A percentile compares a stretch with the other conserved stretches of the same genome.
phyloP scores from a whole-genome alignment of 257 asterid species.

The Solanum ahanhuiri region DNA sequence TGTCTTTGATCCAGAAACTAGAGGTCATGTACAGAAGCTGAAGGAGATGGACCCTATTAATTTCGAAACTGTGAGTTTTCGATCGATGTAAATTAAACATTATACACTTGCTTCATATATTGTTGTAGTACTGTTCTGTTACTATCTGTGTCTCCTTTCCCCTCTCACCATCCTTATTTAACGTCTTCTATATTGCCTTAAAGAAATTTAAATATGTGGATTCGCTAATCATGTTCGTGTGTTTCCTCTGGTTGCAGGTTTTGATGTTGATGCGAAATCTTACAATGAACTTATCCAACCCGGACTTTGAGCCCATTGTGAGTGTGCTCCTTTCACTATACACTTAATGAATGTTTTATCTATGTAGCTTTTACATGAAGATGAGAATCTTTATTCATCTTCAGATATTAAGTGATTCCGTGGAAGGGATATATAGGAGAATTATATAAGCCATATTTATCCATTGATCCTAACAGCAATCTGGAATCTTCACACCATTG shows the following conservation, averaged over 20 bases:
- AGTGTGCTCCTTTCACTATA: conserved; percentile 23
- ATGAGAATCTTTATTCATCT: neutral
- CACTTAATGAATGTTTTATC: neutral
- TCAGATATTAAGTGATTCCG: neutral
- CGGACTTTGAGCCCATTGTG: conserved; percentile 78
- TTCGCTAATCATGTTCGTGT: neutral
- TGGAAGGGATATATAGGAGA: neutral
- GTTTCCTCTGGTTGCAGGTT: conserved; percentile 49
- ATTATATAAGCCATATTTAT: neutral
- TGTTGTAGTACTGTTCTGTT: neutral
- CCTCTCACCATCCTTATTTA: neutral
- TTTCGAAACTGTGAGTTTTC: conserved; percentile 72
- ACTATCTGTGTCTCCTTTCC: neutral
- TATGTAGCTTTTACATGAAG: neutral
- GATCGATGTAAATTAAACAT: neutral
- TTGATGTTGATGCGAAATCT: conserved; percentile 83
- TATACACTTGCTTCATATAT: neutral
- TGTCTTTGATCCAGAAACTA: conserved; percentile 76
- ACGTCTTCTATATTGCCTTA: no score
- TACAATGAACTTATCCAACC: conserved; percentile 71
- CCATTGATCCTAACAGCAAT: neutral
- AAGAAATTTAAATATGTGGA: neutral
- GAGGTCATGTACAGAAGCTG: conserved; percentile 72
- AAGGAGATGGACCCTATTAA: conserved; percentile 99
- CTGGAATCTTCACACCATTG: neutral